These are phyloP conservation scores for Ophiocordyceps australis DNA, from an alignment of 2,329 filamentous ascomycete species.

Conservation along the genomic window DNA sequence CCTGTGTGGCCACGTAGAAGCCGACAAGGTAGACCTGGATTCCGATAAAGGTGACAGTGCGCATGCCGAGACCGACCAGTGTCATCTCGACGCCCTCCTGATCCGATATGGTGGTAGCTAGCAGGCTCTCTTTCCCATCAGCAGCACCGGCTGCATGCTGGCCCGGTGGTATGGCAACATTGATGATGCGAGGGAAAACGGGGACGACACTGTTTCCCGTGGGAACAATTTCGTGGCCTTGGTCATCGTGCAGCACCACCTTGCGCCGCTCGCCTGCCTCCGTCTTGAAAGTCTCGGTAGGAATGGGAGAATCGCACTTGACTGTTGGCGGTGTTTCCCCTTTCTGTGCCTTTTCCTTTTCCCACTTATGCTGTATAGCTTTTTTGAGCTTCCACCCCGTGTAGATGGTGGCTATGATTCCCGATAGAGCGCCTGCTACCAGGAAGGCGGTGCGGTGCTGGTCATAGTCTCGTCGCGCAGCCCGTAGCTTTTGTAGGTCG, in stretches of 20 bases:
- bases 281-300: constrained; percentile 25
- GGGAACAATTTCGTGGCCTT: constrained; percentile 56
- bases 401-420: constrained; percentile 29
- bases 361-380: constrained; percentile 13
- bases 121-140: constrained; percentile 10
- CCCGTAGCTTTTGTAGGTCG: constrained; percentile 28
- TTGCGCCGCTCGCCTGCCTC: constrained; percentile 33
- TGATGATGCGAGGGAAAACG: constrained; percentile 56
- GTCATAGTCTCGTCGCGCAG: constrained; percentile 28
- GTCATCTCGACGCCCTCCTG: constrained; percentile 54
- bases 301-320: constrained; percentile 18
- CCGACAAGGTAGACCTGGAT: constrained; percentile 94
- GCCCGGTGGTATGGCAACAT: constrained; percentile 28
- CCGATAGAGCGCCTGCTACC: constrained; percentile 27
- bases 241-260: constrained; percentile 44
- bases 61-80: constrained; percentile 70
- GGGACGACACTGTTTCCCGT: constrained; percentile 71
- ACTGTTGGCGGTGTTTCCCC: constrained; percentile 21
- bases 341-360: constrained; percentile 11
- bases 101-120: constrained; percentile 16
- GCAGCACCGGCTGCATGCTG: constrained; percentile 5
- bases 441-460: constrained; percentile 32
- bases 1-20: constrained; percentile 71
- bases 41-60: constrained; percentile 74
- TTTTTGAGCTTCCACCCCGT: constrained; percentile 32